Base-by-base conservation (phyloP, 2,329 filamentous ascomycete genomes). In the Zasmidium cellare region DNA sequence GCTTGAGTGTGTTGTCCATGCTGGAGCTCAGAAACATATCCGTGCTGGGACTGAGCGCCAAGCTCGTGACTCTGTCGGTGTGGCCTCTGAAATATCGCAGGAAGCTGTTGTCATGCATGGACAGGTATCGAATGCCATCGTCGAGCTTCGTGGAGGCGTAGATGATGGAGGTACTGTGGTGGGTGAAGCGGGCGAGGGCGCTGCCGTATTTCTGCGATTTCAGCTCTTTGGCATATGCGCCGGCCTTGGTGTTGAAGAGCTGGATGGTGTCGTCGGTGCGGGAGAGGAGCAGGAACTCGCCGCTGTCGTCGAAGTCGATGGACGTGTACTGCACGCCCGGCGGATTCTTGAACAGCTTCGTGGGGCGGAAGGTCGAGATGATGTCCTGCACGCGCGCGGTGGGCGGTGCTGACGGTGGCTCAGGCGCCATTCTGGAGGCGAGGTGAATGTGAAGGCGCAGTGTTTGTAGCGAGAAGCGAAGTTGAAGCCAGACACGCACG, bases 101-200 rank as follows among this genome's bases (percentile, higher is more conserved):
- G 74, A 96, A 99, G 58, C 88, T 90, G 77, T 97, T 97, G 75
- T 97, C 94, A 75, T 99, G 94, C 12, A 88, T 96, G 56, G 85
- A 96, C 61, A 92, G 88, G 77, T 89, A 97, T 72, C 87, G 88
- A 65, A 89, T 96, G 69, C 86, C 92, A 79, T 93, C 89, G 71
- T 99, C 96, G 67, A 96, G 87, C 72, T 96, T 97, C 12, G 94
- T 99, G 72, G 91, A 96, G 52, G 94, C 92, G 71, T 97, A 97
- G 59, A 99, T 87, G 71, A 99, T 91, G 72, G 91, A 92, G 20
- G 91, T 91, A 64, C 87, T 87, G 60, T 93, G 90, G 72, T 97
- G 94, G 1, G 93, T 96, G 75, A 97, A 99, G 67, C 91, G 89
- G 38, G 94, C 94, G 56, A 97, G 83, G 72, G 96, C 94, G 18